Percentiles rank a stretch among this genome's conserved stretches.
Evolutionary conservation across 352 stramenopile genomes (phyloP).

Genomic region (Pilasporangium apinafurcum): DNA sequence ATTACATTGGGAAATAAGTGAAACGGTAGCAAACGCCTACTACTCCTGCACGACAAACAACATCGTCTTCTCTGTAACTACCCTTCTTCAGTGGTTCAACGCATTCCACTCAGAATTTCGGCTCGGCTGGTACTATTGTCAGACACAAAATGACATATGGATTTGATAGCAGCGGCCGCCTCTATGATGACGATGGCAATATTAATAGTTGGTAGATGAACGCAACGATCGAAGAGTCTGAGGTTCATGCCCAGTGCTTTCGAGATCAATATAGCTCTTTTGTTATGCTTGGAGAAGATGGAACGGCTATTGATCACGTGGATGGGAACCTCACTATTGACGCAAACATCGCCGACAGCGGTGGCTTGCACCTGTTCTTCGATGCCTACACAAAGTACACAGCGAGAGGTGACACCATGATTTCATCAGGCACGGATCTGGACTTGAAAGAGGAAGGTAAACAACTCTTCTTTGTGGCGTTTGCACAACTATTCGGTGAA

Average conservation of each 20-base stretch:
- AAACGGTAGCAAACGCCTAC: constrained; percentile 65
- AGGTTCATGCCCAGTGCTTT: constrained; percentile 15
- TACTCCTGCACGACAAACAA: constrained; percentile 15
- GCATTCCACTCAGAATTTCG: constrained; percentile 73
- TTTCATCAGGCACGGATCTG: too few species aligned
- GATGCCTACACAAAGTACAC: constrained; percentile 80
- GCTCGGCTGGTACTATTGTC: constrained; percentile 68
- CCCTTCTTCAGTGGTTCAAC: constrained; percentile 67
- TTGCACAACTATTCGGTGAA: constrained; percentile 62
- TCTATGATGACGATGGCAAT: constrained; percentile 56
- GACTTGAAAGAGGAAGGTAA: constrained; percentile 24
- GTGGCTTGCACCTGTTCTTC: constrained; percentile 78
- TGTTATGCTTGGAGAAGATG: constrained; percentile 4
- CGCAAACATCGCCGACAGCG: constrained; percentile 92
- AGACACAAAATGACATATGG: too few species aligned
- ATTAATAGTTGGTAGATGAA: constrained; percentile 72
- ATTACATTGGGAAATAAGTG: constrained; percentile 50
- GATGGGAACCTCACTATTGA: constrained; percentile 88
- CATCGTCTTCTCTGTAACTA: constrained; percentile 75
- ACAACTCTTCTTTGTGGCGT: constrained; percentile 63
- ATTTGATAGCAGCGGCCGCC: constrained; percentile 76
- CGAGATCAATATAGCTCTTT: constrained; percentile 13
- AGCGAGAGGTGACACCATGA: too few species aligned
- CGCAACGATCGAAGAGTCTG: constrained; percentile 44
- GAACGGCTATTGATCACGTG: constrained; percentile 64